Base-by-base conservation (phyloP, 2,329 filamentous ascomycete species). In the Fusarium sp. region DNA sequence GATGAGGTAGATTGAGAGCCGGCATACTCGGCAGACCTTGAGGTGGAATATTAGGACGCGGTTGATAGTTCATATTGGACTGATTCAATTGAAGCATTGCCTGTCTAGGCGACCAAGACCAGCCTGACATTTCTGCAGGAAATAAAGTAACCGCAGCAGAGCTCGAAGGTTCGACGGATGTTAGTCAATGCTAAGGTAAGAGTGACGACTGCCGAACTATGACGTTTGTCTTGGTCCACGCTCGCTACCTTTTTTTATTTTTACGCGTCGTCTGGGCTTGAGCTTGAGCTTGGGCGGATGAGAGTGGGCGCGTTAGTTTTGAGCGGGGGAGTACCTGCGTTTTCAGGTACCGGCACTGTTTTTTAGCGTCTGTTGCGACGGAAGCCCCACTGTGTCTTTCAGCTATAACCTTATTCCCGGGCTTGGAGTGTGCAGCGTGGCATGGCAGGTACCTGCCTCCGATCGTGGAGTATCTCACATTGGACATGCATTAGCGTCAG, bases 101-200 rank as follows among this genome's bases (percentile, higher is more conserved):
- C 28, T 67, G 68, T 47, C 53, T 68, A 28, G 68, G 68, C 30
- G 68, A 71, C 68, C 67, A 70, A 20, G 63, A 55, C 63, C 67
- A 70, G 23, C 59, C 68, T 25, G 66, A 69, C 66, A 69, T 69
- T 10, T 42, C 41, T 45, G 45, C 32, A 40, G 46, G 5, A 23
- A 20, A 25, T 16, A 49, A 43, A 57, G 16, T 13, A 37, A 20
- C n/a, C 14, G 46, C 20, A 27, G 20, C 20, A 30, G 25, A 56
- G 28, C 23, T 34, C 16, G 21, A 47, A 42, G 46, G 37, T 45
- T 65, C n/a, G 47, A 63, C 32, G 47, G 47, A 48, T 53, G 21
- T 41, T 20, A 21, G 14, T 43, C 30, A 50, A 57, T 28, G 13
- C 27, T 32, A 48, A 30, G 7, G 46, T 47, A 32, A 30, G 37